Percentiles rank a stretch among this genome's conserved stretches.
Evolutionary conservation across 306 rosid genomes (phyloP).

Genomic region (Corylus avellana): DNA sequence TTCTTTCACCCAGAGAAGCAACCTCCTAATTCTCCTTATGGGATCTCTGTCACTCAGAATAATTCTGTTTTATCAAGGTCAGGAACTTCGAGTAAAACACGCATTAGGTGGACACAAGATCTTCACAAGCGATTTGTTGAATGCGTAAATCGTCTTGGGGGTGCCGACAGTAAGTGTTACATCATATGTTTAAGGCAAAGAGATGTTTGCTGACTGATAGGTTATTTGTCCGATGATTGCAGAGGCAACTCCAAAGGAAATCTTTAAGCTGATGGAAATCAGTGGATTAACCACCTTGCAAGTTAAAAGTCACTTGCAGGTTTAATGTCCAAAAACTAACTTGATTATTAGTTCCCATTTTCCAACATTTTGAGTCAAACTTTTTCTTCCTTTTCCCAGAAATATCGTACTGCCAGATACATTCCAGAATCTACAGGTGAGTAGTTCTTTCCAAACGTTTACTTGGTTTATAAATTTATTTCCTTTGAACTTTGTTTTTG

Average conservation of each 20-base stretch:
- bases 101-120: conserved; percentile 17
- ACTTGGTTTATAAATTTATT: background rate
- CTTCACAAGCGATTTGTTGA: conserved; percentile 13
- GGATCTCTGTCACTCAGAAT: background rate
- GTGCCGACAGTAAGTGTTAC: conserved; percentile 7
- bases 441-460: background rate
- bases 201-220: background rate
- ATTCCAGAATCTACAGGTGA: background rate
- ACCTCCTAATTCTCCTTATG: background rate
- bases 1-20: background rate
- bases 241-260: conserved; percentile 2
- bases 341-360: background rate
- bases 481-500: background rate
- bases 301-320: conserved; percentile 6
- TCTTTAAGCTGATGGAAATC: background rate
- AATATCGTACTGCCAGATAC: background rate
- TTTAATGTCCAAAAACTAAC: background rate
- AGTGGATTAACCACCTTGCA: conserved; percentile 2
- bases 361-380: background rate
- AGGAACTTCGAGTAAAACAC: background rate
- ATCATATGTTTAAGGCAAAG: background rate
- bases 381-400: background rate
- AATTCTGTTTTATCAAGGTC: background rate
- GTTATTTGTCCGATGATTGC: background rate
- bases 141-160: conserved; percentile 11